These are phyloP conservation scores for Allantophomopsis cytisporea DNA, from an alignment of 2,329 filamentous ascomycete genomes.

Conservation along the genomic window DNA sequence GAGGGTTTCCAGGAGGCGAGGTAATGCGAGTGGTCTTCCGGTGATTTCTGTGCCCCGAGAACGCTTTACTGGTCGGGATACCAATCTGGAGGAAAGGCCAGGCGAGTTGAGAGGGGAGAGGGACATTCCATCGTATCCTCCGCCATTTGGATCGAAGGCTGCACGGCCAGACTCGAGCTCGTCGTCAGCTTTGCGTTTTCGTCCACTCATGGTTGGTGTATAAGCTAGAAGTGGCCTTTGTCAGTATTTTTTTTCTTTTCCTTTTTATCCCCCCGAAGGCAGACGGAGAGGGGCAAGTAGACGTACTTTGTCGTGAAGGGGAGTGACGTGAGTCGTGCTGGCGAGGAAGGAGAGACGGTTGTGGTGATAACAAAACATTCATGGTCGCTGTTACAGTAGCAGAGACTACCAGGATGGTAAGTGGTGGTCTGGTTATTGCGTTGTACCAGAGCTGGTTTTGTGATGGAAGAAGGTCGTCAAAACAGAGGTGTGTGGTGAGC, in stretches of 20 bases:
- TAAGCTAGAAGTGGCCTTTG: constrained; percentile 13
- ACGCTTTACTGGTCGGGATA: constrained; percentile 54
- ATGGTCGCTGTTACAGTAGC: constrained; percentile 25
- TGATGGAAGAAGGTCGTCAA: too few relatives aligned
- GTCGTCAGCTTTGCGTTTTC: constrained; percentile 80
- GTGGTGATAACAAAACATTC: constrained; percentile 48
- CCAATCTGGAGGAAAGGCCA: constrained; percentile 53
- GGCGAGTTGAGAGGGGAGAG: constrained; percentile 78
- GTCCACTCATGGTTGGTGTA: constrained; percentile 27
- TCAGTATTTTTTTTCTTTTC: too few relatives aligned
- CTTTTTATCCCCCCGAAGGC: neutral
- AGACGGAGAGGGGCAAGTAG: constrained; percentile 1
- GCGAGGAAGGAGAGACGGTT: constrained; percentile 43
- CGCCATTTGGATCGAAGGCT: constrained; percentile 13
- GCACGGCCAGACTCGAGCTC: constrained; percentile 38
- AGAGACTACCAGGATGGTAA: too few relatives aligned
- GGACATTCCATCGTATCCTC: constrained; percentile 73
- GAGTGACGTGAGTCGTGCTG: constrained; percentile 39
- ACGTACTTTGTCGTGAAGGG: constrained; percentile 41
- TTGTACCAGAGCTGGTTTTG: too few relatives aligned
- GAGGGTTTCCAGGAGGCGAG: constrained; percentile 85
- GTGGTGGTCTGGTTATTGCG: too few relatives aligned
- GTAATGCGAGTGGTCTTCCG: constrained; percentile 49
- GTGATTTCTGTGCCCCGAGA: constrained; percentile 50
- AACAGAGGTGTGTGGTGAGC: too few relatives aligned